Evolutionary conservation across 345 rosid species (phyloP).

Genomic region (Gossypium sturtianum): DNA sequence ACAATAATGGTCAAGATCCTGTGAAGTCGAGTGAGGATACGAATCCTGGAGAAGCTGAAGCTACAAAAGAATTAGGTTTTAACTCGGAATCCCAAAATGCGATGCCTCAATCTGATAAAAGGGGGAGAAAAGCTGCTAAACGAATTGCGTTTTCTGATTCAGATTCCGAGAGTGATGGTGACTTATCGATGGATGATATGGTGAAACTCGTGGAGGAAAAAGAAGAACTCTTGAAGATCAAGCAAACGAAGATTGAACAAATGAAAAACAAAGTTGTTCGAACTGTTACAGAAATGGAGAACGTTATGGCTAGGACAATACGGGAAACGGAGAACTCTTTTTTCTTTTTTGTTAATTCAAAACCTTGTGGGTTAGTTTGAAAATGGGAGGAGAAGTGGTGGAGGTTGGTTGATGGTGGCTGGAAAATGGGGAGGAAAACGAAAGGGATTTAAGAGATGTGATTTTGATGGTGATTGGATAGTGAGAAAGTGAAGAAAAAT

Average conservation of each 20-base stretch:
- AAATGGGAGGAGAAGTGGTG: no score
- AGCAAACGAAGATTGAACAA: conserved; percentile 50
- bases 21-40: conserved; percentile 18
- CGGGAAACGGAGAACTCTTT: conserved; percentile 83
- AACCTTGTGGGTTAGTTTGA: no score
- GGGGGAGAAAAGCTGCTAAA: conserved; percentile 35
- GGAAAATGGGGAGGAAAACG: no score
- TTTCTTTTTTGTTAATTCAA: neutral
- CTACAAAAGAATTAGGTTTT: conserved; percentile 37
- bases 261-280: conserved; percentile 83
- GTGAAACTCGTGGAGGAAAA: conserved; percentile 67
- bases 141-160: conserved; percentile 45
- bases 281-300: conserved; percentile 77
- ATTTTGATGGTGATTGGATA: no score
- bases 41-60: conserved; percentile 18
- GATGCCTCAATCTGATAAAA: conserved; percentile 22
- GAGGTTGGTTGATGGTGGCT: no score
- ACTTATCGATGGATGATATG: conserved; percentile 63
- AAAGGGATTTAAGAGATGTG: no score
- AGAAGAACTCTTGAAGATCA: conserved; percentile 60
- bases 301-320: conserved; percentile 72
- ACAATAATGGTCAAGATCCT: conserved; percentile 16
- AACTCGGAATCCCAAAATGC: conserved; percentile 22
- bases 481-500: no score
- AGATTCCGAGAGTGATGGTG: conserved; percentile 56